Conservation (phyloP, 495 filamentous ascomycete species). For the Glarea lozoyensis region DNA sequence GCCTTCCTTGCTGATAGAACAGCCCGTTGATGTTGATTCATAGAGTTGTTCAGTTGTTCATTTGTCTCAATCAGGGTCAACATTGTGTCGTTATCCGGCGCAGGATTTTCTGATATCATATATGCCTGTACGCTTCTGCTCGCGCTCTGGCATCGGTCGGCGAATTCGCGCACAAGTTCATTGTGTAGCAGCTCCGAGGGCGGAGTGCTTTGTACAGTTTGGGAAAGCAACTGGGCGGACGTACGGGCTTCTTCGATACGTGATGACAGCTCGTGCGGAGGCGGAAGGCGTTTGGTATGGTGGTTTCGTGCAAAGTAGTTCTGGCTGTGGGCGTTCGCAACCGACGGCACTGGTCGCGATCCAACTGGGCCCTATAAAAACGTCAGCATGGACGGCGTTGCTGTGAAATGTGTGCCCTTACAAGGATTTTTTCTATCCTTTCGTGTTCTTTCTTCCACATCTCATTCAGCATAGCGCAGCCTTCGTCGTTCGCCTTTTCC, state of each 20-base stretch:
- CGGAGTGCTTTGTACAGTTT: slow-evolving; percentile 79
- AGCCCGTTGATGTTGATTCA: slow-evolving; percentile 73
- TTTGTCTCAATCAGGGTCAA: slow-evolving; percentile 90
- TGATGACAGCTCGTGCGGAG: slow-evolving; percentile 69
- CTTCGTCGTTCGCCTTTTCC: slow-evolving; percentile 62
- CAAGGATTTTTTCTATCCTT: slow-evolving; percentile 34
- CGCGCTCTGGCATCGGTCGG: slow-evolving; percentile 74
- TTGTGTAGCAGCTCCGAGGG: slow-evolving; percentile 64
- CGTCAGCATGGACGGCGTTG: background rate
- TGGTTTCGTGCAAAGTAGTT: slow-evolving; percentile 24
- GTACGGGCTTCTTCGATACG: slow-evolving; percentile 85
- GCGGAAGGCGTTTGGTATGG: slow-evolving; percentile 45
- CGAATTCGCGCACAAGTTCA: slow-evolving; percentile 88
- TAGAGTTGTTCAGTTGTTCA: slow-evolving; percentile 69
- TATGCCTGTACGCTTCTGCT: slow-evolving; percentile 72
- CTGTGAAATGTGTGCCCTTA: background rate
- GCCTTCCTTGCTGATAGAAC: slow-evolving; percentile 61
- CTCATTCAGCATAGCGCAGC: slow-evolving; percentile 52
- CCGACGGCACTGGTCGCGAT: slow-evolving; percentile 12
- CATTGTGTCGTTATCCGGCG: slow-evolving; percentile 87
- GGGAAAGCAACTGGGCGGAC: slow-evolving; percentile 80
- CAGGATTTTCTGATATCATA: slow-evolving; percentile 67
- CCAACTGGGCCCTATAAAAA: slow-evolving; percentile 9
- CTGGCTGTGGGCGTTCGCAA: slow-evolving; percentile 16
- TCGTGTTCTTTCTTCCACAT: slow-evolving; percentile 91